A percentile compares a stretch with the other conserved stretches of the same genome.
phyloP scores from a whole-genome alignment of 2,329 filamentous ascomycete species.

The Diplocarpon mali region DNA sequence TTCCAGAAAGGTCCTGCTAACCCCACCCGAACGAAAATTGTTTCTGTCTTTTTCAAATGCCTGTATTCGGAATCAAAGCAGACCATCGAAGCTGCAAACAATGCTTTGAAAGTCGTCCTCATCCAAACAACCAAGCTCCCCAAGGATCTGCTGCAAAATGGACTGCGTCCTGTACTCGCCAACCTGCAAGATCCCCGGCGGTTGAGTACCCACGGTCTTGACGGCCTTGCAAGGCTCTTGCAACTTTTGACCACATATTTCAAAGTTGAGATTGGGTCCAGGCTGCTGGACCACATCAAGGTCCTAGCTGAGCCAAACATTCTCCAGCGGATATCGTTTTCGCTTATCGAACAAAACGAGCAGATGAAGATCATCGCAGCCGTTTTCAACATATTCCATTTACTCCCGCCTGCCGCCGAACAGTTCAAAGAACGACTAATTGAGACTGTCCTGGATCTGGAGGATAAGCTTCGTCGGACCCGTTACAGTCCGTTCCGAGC shows the following conservation, averaged over 20 bases:
- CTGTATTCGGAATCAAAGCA: constrained; percentile 87
- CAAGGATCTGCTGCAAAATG: constrained; percentile 89
- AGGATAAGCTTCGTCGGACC: constrained; percentile 74
- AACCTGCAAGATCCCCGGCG: constrained; percentile 91
- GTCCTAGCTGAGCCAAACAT: constrained; percentile 70
- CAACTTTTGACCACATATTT: constrained; percentile 96
- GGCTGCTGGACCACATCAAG: constrained; percentile 89
- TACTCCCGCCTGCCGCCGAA: constrained; percentile 83
- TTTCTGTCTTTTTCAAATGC: constrained; percentile 95
- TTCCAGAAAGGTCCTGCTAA: constrained; percentile 69
- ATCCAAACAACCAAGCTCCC: constrained; percentile 84
- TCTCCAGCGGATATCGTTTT: constrained; percentile 87
- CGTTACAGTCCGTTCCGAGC: constrained; percentile 84
- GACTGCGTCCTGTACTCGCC: constrained; percentile 86
- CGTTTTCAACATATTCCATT: constrained; percentile 92
- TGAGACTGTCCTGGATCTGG: constrained; percentile 79
- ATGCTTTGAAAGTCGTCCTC: constrained; percentile 78
- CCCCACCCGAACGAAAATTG: constrained; percentile 58
- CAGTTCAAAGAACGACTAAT: constrained; percentile 86
- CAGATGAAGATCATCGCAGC: constrained; percentile 92
- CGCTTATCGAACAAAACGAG: constrained; percentile 81
- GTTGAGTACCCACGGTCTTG: constrained; percentile 76
- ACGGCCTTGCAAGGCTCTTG: constrained; percentile 80
- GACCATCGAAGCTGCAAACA: constrained; percentile 88
- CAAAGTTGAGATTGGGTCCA: constrained; percentile 92